Percentiles rank a stretch among this genome's conserved stretches.
phyloP scores from a whole-genome alignment of 2,329 filamentous ascomycete genomes.

The Botryotinia narcissicola region DNA sequence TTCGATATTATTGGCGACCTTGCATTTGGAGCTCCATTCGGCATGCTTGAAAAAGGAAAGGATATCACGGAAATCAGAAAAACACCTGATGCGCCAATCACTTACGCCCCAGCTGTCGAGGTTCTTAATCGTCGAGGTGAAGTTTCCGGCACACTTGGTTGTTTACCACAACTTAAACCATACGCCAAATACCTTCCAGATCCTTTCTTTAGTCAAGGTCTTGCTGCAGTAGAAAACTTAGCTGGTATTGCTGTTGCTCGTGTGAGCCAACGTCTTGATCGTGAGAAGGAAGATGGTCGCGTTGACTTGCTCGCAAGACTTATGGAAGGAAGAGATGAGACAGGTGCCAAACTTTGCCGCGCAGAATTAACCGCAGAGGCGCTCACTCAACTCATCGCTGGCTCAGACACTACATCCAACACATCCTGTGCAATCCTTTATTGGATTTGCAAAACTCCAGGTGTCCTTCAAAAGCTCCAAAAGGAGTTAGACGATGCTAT shows the following conservation, averaged over 20 bases:
- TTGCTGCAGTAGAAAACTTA: slow-evolving; percentile 73
- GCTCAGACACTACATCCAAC: slow-evolving; percentile 74
- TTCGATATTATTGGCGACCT: slow-evolving; percentile 55
- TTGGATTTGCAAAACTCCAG: slow-evolving; percentile 67
- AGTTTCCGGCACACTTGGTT: slow-evolving; percentile 77
- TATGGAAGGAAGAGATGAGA: slow-evolving; percentile 82
- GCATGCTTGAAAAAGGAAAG: slow-evolving; percentile 76
- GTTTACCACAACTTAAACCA: slow-evolving; percentile 69
- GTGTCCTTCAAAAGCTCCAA: slow-evolving; percentile 69
- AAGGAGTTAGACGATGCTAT: slow-evolving; percentile 72
- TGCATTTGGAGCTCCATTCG: slow-evolving; percentile 75
- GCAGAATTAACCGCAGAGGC: slow-evolving; percentile 85
- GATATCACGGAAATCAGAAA: slow-evolving; percentile 73
- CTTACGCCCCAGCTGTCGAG: slow-evolving; percentile 76
- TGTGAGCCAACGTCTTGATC: slow-evolving; percentile 73
- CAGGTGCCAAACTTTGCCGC: slow-evolving; percentile 69
- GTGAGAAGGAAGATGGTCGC: slow-evolving; percentile 62
- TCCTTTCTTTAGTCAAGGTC: slow-evolving; percentile 73
- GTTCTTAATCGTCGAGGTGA: slow-evolving; percentile 86
- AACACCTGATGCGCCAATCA: slow-evolving; percentile 57
- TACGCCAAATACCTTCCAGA: slow-evolving; percentile 79
- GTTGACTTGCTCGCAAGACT: slow-evolving; percentile 78
- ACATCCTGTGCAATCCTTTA: slow-evolving; percentile 81
- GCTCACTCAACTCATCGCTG: slow-evolving; percentile 81
- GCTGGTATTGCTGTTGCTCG: slow-evolving; percentile 85